A percentile compares a stretch with the other conserved stretches of the same genome.
phyloP scores from a whole-genome alignment of 2,329 filamentous ascomycete genomes.

The Pseudogymnoascus sp. region DNA sequence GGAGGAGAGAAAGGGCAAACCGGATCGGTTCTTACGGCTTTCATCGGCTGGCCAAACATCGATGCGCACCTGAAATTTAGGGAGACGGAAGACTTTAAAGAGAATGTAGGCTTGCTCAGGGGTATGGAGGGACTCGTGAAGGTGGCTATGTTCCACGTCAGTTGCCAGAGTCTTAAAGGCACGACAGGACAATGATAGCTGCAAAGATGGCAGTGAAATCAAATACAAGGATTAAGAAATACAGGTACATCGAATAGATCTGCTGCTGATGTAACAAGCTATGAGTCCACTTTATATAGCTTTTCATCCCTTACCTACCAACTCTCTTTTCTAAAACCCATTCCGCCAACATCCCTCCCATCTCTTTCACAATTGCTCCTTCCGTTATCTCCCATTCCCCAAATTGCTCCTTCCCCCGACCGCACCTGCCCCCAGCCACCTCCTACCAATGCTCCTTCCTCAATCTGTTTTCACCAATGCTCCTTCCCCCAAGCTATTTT shows the following conservation, averaged over 20 bases:
- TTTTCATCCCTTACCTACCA: background rate
- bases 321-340: background rate
- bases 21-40: slow-evolving; percentile 22
- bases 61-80: slow-evolving; percentile 33
- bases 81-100: slow-evolving; percentile 31
- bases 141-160: slow-evolving; percentile 21
- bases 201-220: background rate
- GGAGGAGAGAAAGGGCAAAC: slow-evolving; percentile 25
- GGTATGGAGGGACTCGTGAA: slow-evolving; percentile 21
- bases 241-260: background rate
- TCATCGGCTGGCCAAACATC: slow-evolving; percentile 34
- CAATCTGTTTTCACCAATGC: no score
- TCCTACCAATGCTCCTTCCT: background rate
- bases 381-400: no score
- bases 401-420: background rate
- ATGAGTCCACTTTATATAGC: background rate
- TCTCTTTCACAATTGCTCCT: no score
- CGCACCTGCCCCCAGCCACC: background rate
- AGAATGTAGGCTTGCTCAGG: slow-evolving; percentile 22
- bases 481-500: background rate
- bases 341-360: background rate
- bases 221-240: background rate
- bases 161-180: slow-evolving; percentile 2
- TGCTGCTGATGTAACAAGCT: background rate
- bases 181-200: background rate